Conservation (phyloP, 768 basidiomycete genomes). For the Boletus edulis region DNA sequence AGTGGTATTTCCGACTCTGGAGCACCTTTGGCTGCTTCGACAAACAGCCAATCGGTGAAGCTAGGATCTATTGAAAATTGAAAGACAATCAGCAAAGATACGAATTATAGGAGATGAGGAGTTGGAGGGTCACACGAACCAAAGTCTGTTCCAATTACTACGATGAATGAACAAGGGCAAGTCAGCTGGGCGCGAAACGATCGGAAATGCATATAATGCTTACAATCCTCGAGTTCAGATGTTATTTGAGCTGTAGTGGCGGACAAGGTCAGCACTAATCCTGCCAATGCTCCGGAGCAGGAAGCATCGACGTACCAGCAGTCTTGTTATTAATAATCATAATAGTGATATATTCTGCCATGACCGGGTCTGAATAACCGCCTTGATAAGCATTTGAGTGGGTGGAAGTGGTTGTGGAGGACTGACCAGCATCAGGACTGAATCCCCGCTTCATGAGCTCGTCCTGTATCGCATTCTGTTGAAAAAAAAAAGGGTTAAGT, state of each 20-base stretch:
- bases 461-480: conserved; percentile 73
- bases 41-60: conserved; percentile 90
- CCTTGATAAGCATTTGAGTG: conserved; percentile 9
- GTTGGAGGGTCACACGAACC: conserved; percentile 42
- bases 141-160: conserved; percentile 79
- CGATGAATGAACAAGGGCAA: background rate
- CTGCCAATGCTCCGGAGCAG: background rate
- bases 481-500: conserved; percentile 10
- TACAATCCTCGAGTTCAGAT: conserved; percentile 82
- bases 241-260: conserved; percentile 70
- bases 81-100: conserved; percentile 1
- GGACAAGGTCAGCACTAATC: conserved; percentile 7
- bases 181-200: conserved; percentile 13
- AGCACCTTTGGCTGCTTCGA: conserved; percentile 70
- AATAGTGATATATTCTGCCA: conserved; percentile 94
- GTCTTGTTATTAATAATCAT: conserved; percentile 95
- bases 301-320: conserved; percentile 45
- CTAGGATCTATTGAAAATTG: conserved; percentile 53
- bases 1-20: conserved; percentile 47
- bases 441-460: conserved; percentile 75
- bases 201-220: conserved; percentile 7
- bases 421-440: conserved; percentile 71
- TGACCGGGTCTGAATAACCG: conserved; percentile 63
- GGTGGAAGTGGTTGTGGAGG: conserved; percentile 5
- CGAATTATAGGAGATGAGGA: background rate